Conservation (phyloP, 768 basidiomycete genomes). For the Lactarius sp. region DNA sequence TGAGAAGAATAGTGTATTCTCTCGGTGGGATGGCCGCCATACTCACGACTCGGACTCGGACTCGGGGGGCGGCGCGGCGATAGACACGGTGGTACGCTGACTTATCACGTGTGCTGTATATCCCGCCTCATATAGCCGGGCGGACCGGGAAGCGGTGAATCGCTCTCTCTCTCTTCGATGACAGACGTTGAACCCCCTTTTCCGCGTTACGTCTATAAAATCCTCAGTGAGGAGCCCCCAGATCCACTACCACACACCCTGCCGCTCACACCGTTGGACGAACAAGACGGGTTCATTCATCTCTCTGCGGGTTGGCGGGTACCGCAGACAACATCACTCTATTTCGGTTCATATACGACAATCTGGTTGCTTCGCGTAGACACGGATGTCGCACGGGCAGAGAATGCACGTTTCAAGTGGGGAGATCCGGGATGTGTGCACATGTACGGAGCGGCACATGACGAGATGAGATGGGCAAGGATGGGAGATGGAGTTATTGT, state of each 20-base stretch:
- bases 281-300: constrained; percentile 44
- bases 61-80: too few species aligned
- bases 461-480: constrained; percentile 5
- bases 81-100: neutral
- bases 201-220: constrained; percentile 38
- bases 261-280: constrained; percentile 30
- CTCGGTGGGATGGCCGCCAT: constrained; percentile 27
- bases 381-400: constrained; percentile 24
- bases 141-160: too few species aligned
- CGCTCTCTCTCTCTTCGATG: neutral
- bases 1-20: constrained; percentile 43
- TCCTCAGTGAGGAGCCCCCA: constrained; percentile 34
- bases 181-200: neutral
- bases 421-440: constrained; percentile 27
- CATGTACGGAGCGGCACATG: constrained; percentile 16
- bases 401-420: constrained; percentile 30
- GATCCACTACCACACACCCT: constrained; percentile 20
- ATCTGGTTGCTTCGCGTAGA: constrained; percentile 31
- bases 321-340: constrained; percentile 37
- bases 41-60: too few species aligned
- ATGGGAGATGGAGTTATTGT: constrained; percentile 20
- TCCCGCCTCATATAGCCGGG: neutral
- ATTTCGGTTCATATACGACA: constrained; percentile 33
- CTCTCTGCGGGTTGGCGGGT: constrained; percentile 39
- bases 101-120: neutral